Percentiles rank a stretch among this genome's conserved stretches.
phyloP scores from a whole-genome alignment of 805 yeast genomes.

The Zygosaccharomyces kombuchaensis region DNA sequence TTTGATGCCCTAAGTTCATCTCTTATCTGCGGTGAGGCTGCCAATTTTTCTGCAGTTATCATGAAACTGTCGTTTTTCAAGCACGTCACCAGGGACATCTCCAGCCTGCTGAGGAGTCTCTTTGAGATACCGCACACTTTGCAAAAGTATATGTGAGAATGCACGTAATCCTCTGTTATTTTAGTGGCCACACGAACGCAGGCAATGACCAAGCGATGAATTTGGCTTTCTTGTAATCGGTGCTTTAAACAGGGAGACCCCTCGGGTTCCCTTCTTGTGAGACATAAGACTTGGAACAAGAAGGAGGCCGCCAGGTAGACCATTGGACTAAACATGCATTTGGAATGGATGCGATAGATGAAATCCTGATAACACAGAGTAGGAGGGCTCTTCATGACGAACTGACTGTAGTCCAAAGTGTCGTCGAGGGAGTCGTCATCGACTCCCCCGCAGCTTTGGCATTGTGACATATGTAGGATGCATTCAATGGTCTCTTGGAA shows the following conservation, averaged over 20 bases:
- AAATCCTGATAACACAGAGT: conserved; percentile 24
- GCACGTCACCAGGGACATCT: conserved; percentile 22
- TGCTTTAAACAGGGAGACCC: conserved; percentile 17
- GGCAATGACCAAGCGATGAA: conserved; percentile 44
- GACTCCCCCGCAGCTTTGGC: background rate
- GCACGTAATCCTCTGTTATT: conserved; percentile 44
- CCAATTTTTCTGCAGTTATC: conserved; percentile 18
- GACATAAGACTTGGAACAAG: conserved; percentile 22
- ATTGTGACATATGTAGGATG: conserved; percentile 13
- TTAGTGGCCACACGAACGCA: conserved; percentile 44
- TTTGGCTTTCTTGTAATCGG: conserved; percentile 36
- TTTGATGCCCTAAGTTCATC: conserved; percentile 13
- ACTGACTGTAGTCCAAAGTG: conserved; percentile 11
- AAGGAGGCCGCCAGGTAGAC: conserved; percentile 28
- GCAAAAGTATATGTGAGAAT: conserved; percentile 44
- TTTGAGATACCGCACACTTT: conserved; percentile 45
- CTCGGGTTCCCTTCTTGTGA: conserved; percentile 12
- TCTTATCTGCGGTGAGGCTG: conserved; percentile 12
- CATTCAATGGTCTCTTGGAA: conserved; percentile 19
- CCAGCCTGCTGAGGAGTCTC: conserved; percentile 27
- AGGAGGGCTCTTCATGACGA: conserved; percentile 31
- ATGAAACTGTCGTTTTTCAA: conserved; percentile 21
- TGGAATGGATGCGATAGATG: conserved; percentile 28
- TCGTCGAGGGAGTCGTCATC: conserved; percentile 1
- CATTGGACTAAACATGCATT: conserved; percentile 28